phyloP scores from a whole-genome alignment of 805 yeast genomes.

The Spencermartinsiella europaea region DNA sequence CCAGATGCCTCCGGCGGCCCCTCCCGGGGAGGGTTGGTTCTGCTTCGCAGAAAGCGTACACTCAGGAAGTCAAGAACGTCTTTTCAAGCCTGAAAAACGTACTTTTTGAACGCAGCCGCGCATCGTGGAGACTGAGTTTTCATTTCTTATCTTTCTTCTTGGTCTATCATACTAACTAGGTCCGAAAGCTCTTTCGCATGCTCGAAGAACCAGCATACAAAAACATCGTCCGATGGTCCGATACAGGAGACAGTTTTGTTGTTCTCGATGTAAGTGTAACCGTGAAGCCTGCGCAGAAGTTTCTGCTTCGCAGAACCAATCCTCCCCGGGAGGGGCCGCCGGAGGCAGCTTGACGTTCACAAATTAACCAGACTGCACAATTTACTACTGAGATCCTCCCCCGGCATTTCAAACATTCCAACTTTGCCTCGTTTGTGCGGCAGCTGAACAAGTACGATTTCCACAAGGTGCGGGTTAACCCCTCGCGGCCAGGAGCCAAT shows the following conservation, averaged over 20 bases:
- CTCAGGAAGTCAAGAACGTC: no score
- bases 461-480: slow-evolving; percentile 71
- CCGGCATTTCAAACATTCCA: slow-evolving; percentile 87
- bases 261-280: slow-evolving; percentile 53
- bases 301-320: no score
- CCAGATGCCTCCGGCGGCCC: no score
- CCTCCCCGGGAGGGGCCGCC: no score
- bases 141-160: no score
- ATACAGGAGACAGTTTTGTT: slow-evolving; percentile 78
- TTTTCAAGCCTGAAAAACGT: no score
- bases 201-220: slow-evolving; percentile 74
- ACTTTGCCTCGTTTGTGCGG: slow-evolving; percentile 91
- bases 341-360: neutral
- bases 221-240: slow-evolving; percentile 80
- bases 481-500: slow-evolving; percentile 7
- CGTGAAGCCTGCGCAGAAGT: slow-evolving; percentile 12
- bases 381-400: slow-evolving; percentile 87
- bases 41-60: no score
- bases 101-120: no score
- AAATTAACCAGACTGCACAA: slow-evolving; percentile 52
- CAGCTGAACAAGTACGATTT: slow-evolving; percentile 96
- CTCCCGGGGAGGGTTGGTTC: no score
- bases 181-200: slow-evolving; percentile 55
- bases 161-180: slow-evolving; percentile 11
- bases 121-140: no score